Evolutionary conservation across 1,284 basidiomycete species (phyloP).

Genomic region (Microbotryum lychnidis-dioicae): DNA sequence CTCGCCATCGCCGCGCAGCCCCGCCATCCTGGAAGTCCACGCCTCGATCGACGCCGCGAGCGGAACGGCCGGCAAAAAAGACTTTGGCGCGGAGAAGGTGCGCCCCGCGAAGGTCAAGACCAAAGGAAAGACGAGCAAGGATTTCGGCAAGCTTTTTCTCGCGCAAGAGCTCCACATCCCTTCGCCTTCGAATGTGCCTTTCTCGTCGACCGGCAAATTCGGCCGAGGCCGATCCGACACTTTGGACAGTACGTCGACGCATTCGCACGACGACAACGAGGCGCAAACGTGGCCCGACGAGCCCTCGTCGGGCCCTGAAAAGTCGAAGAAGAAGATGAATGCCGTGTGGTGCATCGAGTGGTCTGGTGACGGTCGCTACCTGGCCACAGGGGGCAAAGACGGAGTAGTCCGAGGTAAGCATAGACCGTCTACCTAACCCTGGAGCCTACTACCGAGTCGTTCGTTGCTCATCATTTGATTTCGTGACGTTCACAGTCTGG

Average conservation of each 20-base stretch:
- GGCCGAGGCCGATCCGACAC: neutral
- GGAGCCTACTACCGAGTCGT: neutral
- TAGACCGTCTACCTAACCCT: neutral
- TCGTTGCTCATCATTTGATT: neutral
- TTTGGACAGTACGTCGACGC: conserved; percentile 2
- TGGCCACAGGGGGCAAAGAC: conserved; percentile 41
- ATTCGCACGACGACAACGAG: conserved; percentile 7
- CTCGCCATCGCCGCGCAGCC: neutral
- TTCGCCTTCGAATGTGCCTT: neutral
- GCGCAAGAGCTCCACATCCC: conserved; percentile 37
- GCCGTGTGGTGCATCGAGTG: conserved; percentile 40
- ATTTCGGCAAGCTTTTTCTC: conserved; percentile 36
- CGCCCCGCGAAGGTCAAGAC: conserved; percentile 12
- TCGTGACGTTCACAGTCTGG: conserved; percentile 23
- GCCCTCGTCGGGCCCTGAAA: neutral
- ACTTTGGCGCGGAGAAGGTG: conserved; percentile 3
- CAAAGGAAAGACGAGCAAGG: conserved; percentile 25
- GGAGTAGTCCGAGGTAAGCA: conserved; percentile 35
- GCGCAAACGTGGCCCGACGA: neutral
- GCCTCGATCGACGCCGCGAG: neutral
- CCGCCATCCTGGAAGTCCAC: neutral
- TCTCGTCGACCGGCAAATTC: neutral
- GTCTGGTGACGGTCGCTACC: conserved; percentile 37
- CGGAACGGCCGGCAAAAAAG: neutral
- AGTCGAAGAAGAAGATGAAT: conserved; percentile 24